Evolutionary conservation across 1,139 yeast species (phyloP).

Genomic region (Debaryomyces singareniensis): DNA sequence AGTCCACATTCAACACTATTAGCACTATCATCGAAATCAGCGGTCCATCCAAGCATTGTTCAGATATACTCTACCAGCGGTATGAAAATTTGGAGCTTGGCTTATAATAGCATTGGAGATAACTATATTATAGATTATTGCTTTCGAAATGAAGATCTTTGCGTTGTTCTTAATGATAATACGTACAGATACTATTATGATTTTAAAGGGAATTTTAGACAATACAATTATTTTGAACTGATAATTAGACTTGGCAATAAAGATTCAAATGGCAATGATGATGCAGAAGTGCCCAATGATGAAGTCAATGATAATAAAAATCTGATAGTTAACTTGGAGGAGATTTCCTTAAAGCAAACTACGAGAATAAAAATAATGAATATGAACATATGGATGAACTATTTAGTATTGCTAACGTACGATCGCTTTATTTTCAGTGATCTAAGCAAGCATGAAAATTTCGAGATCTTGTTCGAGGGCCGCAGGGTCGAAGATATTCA

Average conservation of each 20-base stretch:
- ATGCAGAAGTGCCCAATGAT: constrained; percentile 1
- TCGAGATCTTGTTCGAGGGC: constrained; percentile 19
- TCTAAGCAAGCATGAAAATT: constrained; percentile 18
- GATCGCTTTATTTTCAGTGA: constrained; percentile 23
- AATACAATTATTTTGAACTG: constrained; percentile 32
- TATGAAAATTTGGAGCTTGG: constrained; percentile 36
- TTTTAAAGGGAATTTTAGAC: constrained; percentile 61
- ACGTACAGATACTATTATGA: constrained; percentile 61
- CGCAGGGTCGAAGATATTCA: constrained; percentile 13
- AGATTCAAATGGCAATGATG: constrained; percentile 1
- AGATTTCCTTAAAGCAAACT: constrained; percentile 14
- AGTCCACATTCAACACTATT: constrained; percentile 27
- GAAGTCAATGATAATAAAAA: constrained; percentile 3
- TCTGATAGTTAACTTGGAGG: constrained; percentile 24
- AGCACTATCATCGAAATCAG: constrained; percentile 31
- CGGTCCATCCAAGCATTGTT: constrained; percentile 31
- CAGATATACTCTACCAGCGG: constrained; percentile 54
- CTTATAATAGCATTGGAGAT: constrained; percentile 46
- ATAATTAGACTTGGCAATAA: constrained; percentile 24
- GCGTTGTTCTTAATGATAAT: constrained; percentile 55
- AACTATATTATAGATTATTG: constrained; percentile 55
- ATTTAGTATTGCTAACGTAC: constrained; percentile 26
- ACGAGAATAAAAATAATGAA: constrained; percentile 22
- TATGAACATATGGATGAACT: constrained; percentile 18
- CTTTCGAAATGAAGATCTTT: constrained; percentile 50